phyloP scores from a whole-genome alignment of 2,329 filamentous ascomycete genomes.

The Endoconidiophora laricicola region DNA sequence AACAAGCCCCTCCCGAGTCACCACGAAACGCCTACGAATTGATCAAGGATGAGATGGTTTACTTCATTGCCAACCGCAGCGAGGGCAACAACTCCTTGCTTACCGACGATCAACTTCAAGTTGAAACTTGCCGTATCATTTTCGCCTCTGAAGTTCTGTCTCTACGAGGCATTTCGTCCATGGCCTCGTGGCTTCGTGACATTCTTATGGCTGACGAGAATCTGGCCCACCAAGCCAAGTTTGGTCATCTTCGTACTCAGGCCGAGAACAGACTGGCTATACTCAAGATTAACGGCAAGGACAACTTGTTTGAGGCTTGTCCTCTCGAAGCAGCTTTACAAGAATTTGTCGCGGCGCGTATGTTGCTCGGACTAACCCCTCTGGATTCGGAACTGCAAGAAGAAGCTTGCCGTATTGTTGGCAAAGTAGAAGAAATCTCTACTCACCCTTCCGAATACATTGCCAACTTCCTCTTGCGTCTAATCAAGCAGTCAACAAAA shows the following conservation, averaged over 20 bases:
- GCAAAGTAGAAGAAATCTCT: slow-evolving; percentile 36
- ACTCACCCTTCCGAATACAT: slow-evolving; percentile 31
- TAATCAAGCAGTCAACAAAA: slow-evolving; percentile 30
- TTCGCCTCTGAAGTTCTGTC: slow-evolving; percentile 35
- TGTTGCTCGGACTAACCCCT: slow-evolving; percentile 38
- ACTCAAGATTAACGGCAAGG: slow-evolving; percentile 40
- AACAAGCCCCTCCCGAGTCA: slow-evolving; percentile 26
- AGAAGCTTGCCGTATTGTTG: slow-evolving; percentile 41
- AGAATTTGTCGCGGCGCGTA: slow-evolving; percentile 34
- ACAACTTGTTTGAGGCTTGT: slow-evolving; percentile 39
- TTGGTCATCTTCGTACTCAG: slow-evolving; percentile 30
- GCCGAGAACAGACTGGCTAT: slow-evolving; percentile 30
- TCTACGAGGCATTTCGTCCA: slow-evolving; percentile 22
- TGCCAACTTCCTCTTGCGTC: slow-evolving; percentile 39
- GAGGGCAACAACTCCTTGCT: slow-evolving; percentile 26
- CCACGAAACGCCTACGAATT: slow-evolving; percentile 44
- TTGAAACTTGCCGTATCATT: slow-evolving; percentile 43
- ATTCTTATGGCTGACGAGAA: slow-evolving; percentile 34
- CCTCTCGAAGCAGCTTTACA: slow-evolving; percentile 38
- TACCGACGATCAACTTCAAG: slow-evolving; percentile 35
- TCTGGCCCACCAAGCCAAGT: slow-evolving; percentile 27
- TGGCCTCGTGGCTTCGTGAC: slow-evolving; percentile 40
- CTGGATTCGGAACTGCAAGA: slow-evolving; percentile 43
- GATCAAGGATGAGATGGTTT: slow-evolving; percentile 39
- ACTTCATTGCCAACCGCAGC: slow-evolving; percentile 30